Conservation (phyloP, 1,284 basidiomycete species). For the Trametes hirsuta region DNA sequence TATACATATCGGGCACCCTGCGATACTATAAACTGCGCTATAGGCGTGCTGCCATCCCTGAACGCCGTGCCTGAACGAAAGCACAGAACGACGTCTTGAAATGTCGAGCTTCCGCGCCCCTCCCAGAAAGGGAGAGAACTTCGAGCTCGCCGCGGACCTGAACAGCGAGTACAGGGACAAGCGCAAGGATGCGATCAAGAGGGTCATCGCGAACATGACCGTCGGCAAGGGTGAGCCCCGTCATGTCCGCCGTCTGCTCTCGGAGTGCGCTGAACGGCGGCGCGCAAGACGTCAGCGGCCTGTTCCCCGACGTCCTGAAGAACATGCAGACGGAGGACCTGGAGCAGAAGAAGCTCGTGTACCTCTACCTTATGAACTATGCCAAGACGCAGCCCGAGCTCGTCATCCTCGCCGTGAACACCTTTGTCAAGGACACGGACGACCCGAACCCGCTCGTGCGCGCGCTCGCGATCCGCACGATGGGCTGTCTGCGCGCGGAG, state of each 20-base stretch:
- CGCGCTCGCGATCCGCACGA: slow-evolving; percentile 95
- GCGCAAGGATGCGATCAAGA: slow-evolving; percentile 98
- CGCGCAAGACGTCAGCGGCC: slow-evolving; percentile 83
- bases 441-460: slow-evolving; percentile 96
- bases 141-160: slow-evolving; percentile 91
- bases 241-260: slow-evolving; percentile 17
- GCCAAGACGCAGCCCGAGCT: slow-evolving; percentile 97
- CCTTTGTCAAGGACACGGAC: slow-evolving; percentile 96
- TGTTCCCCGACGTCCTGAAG: slow-evolving; percentile 98
- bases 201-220: slow-evolving; percentile 95
- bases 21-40: no score
- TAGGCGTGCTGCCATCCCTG: no score
- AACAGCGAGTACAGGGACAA: slow-evolving; percentile 96
- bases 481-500: slow-evolving; percentile 96
- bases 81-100: not conserved
- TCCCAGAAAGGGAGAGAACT: slow-evolving; percentile 88
- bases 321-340: slow-evolving; percentile 97
- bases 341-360: slow-evolving; percentile 97
- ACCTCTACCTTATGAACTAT: slow-evolving; percentile 98
- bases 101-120: slow-evolving; percentile 55
- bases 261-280: slow-evolving; percentile 10
- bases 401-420: slow-evolving; percentile 98
- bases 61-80: not conserved
- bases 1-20: no score
- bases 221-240: slow-evolving; percentile 80